These are phyloP conservation scores for Talaromyces sp. DNA, from an alignment of 2,329 filamentous ascomycete species.

Conservation along the genomic window DNA sequence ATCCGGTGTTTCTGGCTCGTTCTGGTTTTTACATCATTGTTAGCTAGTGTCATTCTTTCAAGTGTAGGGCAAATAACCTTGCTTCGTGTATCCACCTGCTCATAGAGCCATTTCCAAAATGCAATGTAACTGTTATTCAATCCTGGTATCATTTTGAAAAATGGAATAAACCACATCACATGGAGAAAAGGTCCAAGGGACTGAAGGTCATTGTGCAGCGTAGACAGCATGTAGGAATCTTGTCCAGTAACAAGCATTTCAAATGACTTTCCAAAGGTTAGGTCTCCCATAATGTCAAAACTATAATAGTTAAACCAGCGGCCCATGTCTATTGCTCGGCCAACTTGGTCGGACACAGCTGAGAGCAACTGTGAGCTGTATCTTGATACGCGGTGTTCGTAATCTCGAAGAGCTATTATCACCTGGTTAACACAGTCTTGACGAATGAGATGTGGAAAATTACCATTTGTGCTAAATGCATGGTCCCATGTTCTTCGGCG, in stretches of 20 bases:
- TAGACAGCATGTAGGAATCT: slow-evolving; percentile 16
- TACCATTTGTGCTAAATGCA: slow-evolving; percentile 25
- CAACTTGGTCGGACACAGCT: slow-evolving; percentile 3
- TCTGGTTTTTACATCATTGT: slow-evolving; percentile 1
- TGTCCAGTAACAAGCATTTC: slow-evolving; percentile 23
- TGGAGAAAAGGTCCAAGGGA: slow-evolving; percentile 15
- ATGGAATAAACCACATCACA: slow-evolving; percentile 18
- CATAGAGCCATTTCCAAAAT: slow-evolving; percentile 8
- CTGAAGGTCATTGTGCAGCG: slow-evolving; percentile 15
- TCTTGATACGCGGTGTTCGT: slow-evolving; percentile 8
- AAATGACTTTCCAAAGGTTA: slow-evolving; percentile 33
- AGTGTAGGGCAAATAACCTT: slow-evolving; percentile 1
- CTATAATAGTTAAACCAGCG: slow-evolving; percentile 20
- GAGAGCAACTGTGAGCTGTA: slow-evolving; percentile 9
- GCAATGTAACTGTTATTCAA: slow-evolving; percentile 13
- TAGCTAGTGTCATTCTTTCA: background rate
- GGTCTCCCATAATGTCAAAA: slow-evolving; percentile 32
- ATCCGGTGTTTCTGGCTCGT: slow-evolving; percentile 14
- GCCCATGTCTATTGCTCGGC: slow-evolving; percentile 13
- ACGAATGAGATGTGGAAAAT: background rate
- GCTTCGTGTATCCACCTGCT: slow-evolving; percentile 6
- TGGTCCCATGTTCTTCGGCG: slow-evolving; percentile 16
- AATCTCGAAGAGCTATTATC: slow-evolving; percentile 8
- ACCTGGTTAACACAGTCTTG: background rate
- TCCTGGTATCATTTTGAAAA: slow-evolving; percentile 16